Evolutionary conservation across 306 rosid species (phyloP), one percentile per base, ranked within the genome.

Genomic region (Castanea mollissima): DNA sequence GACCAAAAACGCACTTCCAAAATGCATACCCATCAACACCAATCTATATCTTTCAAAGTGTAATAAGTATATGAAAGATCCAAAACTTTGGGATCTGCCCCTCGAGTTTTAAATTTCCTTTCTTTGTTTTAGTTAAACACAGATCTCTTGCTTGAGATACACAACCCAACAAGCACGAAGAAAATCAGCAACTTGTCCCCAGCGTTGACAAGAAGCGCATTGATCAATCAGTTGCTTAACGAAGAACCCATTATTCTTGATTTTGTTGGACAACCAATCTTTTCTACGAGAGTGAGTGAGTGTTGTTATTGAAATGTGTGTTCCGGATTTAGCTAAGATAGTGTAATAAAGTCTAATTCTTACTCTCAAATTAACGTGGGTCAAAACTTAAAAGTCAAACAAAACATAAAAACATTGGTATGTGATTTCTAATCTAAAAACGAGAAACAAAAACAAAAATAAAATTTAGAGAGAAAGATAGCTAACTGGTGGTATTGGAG

Each of bases 401-500:
- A 41, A 41, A 8, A 8, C 11, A 41, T 41, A 41, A 41, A 8
- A 41, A 41, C 46, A 41, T 41, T 0, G 46, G 0, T 8, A 8
- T 41, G 3, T 41, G 46, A 41, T 41, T 8, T 41, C 46, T 41
- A 41, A 41, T 41, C 11, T 8, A 41, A 41, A 41, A 41, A 41
- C 3, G 3, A 8, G 46, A 41, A 41, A 14, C 55, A 72, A 69
- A 55, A 20, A 44, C 71, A 62, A 55, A 69, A 38, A 38, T 7
- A 38, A 38, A 41, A 8, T 41, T 38, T 38, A 71, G 72, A 51
- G 25, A 31, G 63, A 52, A 71, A 76, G 75, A 38, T 58, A 62
- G 54, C 51, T 84, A 75, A 90, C 96, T 91, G 38, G 87, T 69
- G 5, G 95, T 79, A n/a, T 81, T 80, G 60, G 98, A 91, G 93